Conservation (phyloP, 768 basidiomycete genomes). For the Pholiota microspora region DNA sequence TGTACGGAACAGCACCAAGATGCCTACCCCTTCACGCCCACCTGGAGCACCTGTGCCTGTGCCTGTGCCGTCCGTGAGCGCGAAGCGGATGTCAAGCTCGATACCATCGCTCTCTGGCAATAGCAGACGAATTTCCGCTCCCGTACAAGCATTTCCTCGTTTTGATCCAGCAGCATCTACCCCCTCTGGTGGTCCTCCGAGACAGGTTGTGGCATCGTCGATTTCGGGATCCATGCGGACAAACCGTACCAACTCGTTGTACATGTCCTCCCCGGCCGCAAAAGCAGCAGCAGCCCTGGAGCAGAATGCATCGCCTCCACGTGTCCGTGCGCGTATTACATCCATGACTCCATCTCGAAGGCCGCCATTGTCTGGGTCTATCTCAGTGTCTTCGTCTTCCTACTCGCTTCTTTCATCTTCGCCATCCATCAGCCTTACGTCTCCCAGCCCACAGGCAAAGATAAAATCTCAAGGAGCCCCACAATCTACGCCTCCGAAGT, state of each 20-base stretch:
- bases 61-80: slow-evolving; percentile 22
- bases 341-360: slow-evolving; percentile 38
- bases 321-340: slow-evolving; percentile 37
- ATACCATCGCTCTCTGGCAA: slow-evolving; percentile 35
- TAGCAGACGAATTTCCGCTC: slow-evolving; percentile 37
- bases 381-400: slow-evolving; percentile 25
- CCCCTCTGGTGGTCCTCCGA: slow-evolving; percentile 16
- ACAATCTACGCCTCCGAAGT: slow-evolving; percentile 30
- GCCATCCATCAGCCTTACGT: slow-evolving; percentile 37
- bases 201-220: slow-evolving; percentile 23
- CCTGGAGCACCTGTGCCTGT: slow-evolving; percentile 44
- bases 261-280: slow-evolving; percentile 20
- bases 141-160: slow-evolving; percentile 28
- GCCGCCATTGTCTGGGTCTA: slow-evolving; percentile 17
- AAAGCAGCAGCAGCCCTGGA: slow-evolving; percentile 13
- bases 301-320: slow-evolving; percentile 26
- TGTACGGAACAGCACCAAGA: slow-evolving; percentile 34
- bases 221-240: slow-evolving; percentile 23
- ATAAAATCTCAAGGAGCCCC: slow-evolving; percentile 26
- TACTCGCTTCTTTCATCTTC: slow-evolving; percentile 22
- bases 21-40: slow-evolving; percentile 33
- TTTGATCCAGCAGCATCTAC: slow-evolving; percentile 25
- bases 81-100: slow-evolving; percentile 37
- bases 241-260: slow-evolving; percentile 25
- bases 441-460: slow-evolving; percentile 37